Evolutionary conservation across 1,284 basidiomycete genomes (phyloP).

Genomic region (Calocybe gambosa): DNA sequence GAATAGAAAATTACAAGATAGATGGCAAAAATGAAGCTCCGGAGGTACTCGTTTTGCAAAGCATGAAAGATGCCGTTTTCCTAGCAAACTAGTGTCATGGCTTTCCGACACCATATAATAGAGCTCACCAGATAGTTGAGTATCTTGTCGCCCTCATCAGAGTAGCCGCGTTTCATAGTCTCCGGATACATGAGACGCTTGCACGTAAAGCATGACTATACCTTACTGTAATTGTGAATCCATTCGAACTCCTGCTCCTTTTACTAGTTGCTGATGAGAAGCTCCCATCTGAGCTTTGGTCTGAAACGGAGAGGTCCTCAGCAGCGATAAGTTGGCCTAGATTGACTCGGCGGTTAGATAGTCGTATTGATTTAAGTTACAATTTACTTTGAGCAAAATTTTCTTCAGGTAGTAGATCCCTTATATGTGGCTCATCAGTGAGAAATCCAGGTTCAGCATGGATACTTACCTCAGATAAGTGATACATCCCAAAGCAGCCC

Average conservation of each 20-base stretch:
- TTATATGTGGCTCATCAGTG: constrained; percentile 3
- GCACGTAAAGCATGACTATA: neutral
- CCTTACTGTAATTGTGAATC: constrained; percentile 47
- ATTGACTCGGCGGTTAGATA: constrained; percentile 5
- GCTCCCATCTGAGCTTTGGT: constrained; percentile 29
- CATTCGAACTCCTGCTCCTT: constrained; percentile 37
- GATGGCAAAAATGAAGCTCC: constrained; percentile 76
- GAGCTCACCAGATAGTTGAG: constrained; percentile 65
- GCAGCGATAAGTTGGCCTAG: constrained; percentile 51
- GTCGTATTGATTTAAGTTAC: neutral
- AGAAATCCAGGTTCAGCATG: constrained; percentile 5
- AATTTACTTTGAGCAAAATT: constrained; percentile 67
- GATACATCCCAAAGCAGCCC: constrained; percentile 71
- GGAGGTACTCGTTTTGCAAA: constrained; percentile 68
- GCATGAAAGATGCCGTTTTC: constrained; percentile 80
- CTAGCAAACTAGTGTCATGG: constrained; percentile 29
- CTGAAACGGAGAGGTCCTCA: constrained; percentile 36
- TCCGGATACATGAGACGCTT: constrained; percentile 22
- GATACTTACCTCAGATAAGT: constrained; percentile 58
- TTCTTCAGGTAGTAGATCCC: constrained; percentile 73
- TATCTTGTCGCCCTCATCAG: constrained; percentile 73
- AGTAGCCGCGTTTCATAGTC: constrained; percentile 69
- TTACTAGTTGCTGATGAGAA: constrained; percentile 25
- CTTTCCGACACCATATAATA: neutral
- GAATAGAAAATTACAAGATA: constrained; percentile 52